A percentile compares a stretch with the other conserved stretches of the same genome.
phyloP scores from a whole-genome alignment of 352 stramenopile species.

The Phytophthora quininea region DNA sequence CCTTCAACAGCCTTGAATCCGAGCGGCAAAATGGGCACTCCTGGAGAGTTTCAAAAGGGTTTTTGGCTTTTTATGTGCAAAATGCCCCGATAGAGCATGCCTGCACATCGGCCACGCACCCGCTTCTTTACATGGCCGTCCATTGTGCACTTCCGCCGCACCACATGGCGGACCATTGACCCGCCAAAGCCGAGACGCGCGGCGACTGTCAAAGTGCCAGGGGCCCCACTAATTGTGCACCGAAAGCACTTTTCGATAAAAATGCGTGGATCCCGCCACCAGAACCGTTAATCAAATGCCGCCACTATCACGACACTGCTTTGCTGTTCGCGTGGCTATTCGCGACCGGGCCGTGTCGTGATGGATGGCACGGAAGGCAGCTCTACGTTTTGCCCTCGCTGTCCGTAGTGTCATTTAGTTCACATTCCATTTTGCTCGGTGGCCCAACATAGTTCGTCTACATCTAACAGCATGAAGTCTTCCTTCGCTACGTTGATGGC shows the following conservation, averaged over 20 bases:
- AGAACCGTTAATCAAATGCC: conserved; percentile 10
- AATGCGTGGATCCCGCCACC: no score
- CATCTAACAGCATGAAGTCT: background rate
- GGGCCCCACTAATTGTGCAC: background rate
- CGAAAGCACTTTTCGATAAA: no score
- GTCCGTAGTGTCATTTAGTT: background rate
- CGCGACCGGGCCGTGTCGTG: background rate
- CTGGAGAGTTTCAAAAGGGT: no score
- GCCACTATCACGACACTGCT: conserved; percentile 2
- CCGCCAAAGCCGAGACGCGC: no score
- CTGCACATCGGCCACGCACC: no score
- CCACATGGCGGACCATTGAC: no score
- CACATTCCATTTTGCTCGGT: conserved; percentile 14
- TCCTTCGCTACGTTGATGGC: conserved; percentile 5
- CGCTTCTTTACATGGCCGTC: no score
- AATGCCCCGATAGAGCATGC: no score
- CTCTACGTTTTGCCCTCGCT: background rate
- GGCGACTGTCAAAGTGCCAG: conserved; percentile 11
- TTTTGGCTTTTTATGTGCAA: no score
- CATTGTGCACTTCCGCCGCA: no score
- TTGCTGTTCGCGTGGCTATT: conserved; percentile 21
- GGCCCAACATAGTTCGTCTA: conserved; percentile 5
- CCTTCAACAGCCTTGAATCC: no score
- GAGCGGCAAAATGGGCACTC: no score
- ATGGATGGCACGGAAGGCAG: conserved; percentile 8